A percentile compares a stretch with the other conserved stretches of the same genome.
Conservation (phyloP, 805 yeast species). For the Priceomyces castillae region DNA sequence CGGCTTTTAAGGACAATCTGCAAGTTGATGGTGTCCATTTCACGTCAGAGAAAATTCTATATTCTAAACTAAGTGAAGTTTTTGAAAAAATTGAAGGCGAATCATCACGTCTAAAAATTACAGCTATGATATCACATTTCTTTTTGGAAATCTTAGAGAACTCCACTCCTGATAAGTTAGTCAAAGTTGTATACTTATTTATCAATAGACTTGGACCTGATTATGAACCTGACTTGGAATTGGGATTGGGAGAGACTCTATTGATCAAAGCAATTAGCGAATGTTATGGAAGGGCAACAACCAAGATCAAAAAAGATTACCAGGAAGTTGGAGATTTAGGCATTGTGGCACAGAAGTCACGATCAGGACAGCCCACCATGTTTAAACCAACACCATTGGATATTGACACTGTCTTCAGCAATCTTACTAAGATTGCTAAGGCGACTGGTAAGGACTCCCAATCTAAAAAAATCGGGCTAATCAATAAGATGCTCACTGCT, state of each 20-base stretch:
- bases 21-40: conserved; percentile 9
- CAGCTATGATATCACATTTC: conserved; percentile 70
- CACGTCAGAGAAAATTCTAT: conserved; percentile 22
- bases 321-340: conserved; percentile 89
- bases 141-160: conserved; percentile 60
- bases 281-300: conserved; percentile 77
- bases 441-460: conserved; percentile 82
- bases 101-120: conserved; percentile 79
- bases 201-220: conserved; percentile 93
- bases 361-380: conserved; percentile 88
- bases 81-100: conserved; percentile 80
- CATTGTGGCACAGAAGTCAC: conserved; percentile 76
- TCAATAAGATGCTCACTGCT: conserved; percentile 80
- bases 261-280: conserved; percentile 86
- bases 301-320: conserved; percentile 71
- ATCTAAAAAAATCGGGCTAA: conserved; percentile 67
- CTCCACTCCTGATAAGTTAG: conserved; percentile 44
- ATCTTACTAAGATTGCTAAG: conserved; percentile 72
- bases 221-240: conserved; percentile 83
- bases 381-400: conserved; percentile 84
- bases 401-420: conserved; percentile 68
- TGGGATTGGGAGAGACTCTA: conserved; percentile 90
- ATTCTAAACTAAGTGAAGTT: conserved; percentile 51
- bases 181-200: conserved; percentile 75
- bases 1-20: conserved; percentile 12